Evolutionary conservation across 768 basidiomycete genomes (phyloP).

Genomic region (Lactifluus subvellereus): DNA sequence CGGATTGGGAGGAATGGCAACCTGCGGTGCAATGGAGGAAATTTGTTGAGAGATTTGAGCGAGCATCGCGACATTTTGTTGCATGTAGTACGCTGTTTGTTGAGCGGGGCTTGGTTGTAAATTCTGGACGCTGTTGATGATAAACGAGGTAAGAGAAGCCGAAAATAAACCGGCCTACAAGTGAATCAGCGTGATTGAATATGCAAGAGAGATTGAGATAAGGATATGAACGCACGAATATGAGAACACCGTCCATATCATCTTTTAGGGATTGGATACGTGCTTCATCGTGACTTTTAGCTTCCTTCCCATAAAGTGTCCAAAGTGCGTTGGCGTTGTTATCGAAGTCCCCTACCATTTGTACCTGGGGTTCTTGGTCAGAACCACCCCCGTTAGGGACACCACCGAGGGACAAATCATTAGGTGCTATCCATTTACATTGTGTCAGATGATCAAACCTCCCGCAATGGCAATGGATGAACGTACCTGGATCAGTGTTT

Average conservation of each 20-base stretch:
- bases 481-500: too few species aligned
- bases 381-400: neutral
- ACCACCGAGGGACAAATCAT: too few species aligned
- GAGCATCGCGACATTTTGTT: slow-evolving; percentile 1
- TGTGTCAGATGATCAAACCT: too few species aligned
- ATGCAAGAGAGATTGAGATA: neutral
- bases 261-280: slow-evolving; percentile 36
- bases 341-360: slow-evolving; percentile 26
- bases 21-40: neutral
- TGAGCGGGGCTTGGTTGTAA: slow-evolving; percentile 1
- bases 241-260: slow-evolving; percentile 39
- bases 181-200: neutral
- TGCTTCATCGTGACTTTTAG: slow-evolving; percentile 32
- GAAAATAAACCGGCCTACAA: neutral
- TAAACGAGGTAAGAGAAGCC: neutral
- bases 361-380: neutral
- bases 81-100: neutral
- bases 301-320: slow-evolving; percentile 35
- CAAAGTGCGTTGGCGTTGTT: slow-evolving; percentile 37
- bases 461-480: too few species aligned
- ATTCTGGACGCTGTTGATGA: neutral
- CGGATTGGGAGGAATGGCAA: neutral
- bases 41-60: slow-evolving; percentile 15
- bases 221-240: slow-evolving; percentile 31
- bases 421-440: too few species aligned